Conservation (phyloP, 805 yeast species). For the Lachancea fermentati region DNA sequence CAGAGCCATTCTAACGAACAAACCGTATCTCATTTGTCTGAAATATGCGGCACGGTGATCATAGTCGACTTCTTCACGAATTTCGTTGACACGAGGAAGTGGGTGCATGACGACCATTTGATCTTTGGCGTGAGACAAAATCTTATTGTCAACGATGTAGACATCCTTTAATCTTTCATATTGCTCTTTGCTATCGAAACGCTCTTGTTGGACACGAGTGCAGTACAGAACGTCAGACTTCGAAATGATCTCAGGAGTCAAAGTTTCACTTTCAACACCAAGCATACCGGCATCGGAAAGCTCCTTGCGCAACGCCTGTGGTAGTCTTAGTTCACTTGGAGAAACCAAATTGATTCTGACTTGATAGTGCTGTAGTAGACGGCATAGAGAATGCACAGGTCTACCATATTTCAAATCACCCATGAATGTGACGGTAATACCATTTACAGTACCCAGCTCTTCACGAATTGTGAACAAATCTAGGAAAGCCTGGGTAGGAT, state of each 20-base stretch:
- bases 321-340: slow-evolving; percentile 83
- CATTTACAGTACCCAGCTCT: slow-evolving; percentile 97
- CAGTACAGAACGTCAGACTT: slow-evolving; percentile 94
- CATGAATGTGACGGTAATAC: slow-evolving; percentile 96
- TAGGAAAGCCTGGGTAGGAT: slow-evolving; percentile 97
- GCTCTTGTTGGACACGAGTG: slow-evolving; percentile 96
- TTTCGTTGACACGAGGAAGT: slow-evolving; percentile 93
- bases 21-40: slow-evolving; percentile 98
- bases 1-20: slow-evolving; percentile 97
- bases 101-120: slow-evolving; percentile 99
- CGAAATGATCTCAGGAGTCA: slow-evolving; percentile 81
- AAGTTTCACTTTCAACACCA: slow-evolving; percentile 63
- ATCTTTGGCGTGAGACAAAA: slow-evolving; percentile 87
- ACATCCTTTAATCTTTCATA: slow-evolving; percentile 87
- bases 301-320: slow-evolving; percentile 64
- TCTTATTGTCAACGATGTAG: slow-evolving; percentile 87
- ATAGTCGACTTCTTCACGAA: slow-evolving; percentile 96
- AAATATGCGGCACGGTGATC: slow-evolving; percentile 99
- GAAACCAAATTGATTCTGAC: slow-evolving; percentile 89
- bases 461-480: slow-evolving; percentile 98
- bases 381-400: slow-evolving; percentile 94
- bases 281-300: slow-evolving; percentile 64
- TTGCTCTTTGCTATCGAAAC: slow-evolving; percentile 71
- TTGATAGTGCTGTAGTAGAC: slow-evolving; percentile 84
- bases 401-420: slow-evolving; percentile 98